Evolutionary conservation across 2,329 filamentous ascomycete genomes (phyloP).

Genomic region (Fusarium sp.): DNA sequence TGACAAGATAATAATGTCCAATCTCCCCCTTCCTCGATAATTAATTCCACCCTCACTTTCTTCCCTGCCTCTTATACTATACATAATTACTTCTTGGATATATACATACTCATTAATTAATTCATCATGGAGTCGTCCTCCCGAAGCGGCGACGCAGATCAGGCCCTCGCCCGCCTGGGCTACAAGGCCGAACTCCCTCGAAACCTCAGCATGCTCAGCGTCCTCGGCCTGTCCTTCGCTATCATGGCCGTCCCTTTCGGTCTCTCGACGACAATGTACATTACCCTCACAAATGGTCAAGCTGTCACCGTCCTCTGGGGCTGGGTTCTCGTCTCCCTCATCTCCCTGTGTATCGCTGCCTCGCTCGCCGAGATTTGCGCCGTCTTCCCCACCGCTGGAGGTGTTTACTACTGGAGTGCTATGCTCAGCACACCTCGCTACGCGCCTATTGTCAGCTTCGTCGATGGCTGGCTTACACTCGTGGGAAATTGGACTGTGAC

Average conservation of each 20-base stretch:
- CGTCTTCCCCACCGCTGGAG: conserved; percentile 70
- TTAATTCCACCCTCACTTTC: not conserved
- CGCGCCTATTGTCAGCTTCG: conserved; percentile 73
- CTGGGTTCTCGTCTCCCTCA: conserved; percentile 69
- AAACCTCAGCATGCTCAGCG: conserved; percentile 61
- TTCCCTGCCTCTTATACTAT: not conserved
- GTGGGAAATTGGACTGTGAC: conserved; percentile 78
- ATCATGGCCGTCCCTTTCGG: conserved; percentile 64
- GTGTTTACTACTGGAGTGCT: conserved; percentile 80
- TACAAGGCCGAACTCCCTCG: conserved; percentile 63
- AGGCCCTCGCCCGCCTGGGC: conserved; percentile 59
- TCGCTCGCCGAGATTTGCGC: conserved; percentile 79
- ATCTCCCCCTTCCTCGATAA: conserved; percentile 10
- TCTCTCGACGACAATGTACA: conserved; percentile 60
- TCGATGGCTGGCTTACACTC: conserved; percentile 79
- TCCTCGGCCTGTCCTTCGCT: conserved; percentile 62
- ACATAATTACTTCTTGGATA: not conserved
- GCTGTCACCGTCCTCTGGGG: conserved; percentile 81
- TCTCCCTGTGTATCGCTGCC: conserved; percentile 77
- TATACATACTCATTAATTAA: not conserved
- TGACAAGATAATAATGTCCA: conserved; percentile 14
- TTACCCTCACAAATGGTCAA: conserved; percentile 75
- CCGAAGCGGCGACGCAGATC: conserved; percentile 50
- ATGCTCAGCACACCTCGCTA: conserved; percentile 70
- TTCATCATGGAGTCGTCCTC: conserved; percentile 27